Evolutionary conservation across 2,329 filamentous ascomycete species (phyloP), one percentile per base, ranked within the genome.

Genomic region (Apiospora koreana): DNA sequence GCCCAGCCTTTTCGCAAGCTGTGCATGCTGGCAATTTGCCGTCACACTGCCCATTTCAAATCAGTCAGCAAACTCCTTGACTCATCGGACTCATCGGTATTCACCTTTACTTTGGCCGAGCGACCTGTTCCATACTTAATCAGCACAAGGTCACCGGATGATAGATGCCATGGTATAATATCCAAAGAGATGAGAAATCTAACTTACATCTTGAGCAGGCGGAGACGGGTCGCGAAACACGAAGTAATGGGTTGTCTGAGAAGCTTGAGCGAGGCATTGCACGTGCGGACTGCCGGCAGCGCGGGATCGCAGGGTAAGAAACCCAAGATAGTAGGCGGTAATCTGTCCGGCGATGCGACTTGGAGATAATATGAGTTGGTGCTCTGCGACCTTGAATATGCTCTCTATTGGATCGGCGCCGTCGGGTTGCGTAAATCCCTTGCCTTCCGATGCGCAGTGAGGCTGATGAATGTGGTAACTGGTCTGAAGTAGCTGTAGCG

Each of bases 1-100:
- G 92, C 41, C 95, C 94, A 18, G 94, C 94, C 82, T 94, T 95
- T 81, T 98, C 95, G 79, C 96, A 98, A 23, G 95, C 95, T 9
- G 94, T 97, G 79, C 96, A 99, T 9, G 95, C 94, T 14, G 96
- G 96, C 46, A 98, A 85, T 81, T 98, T 98, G 72, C 96, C 95
- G 83, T 98, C 96, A 78, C 96, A 99, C 90, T 92, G 77, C 28
- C 54, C 54, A 21, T 8, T n/a, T 12, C 3, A 62, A 9, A 10
- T 62, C 54, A 62, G 54, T 62, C 54, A 62, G 54, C 54, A 62
- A 31, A 38, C 21, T 38, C 31, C 31, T 62, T 35, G 31, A 62
- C 31, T 38, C 31, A 38, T 38, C 18, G 31, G 23, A 72, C 66
- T 23, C 62, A 42, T 16, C 25, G 62, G 41, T 50, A 48, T 67